phyloP scores from a whole-genome alignment of 176 grass and related monocot species.

The Neostapfia colusana region DNA sequence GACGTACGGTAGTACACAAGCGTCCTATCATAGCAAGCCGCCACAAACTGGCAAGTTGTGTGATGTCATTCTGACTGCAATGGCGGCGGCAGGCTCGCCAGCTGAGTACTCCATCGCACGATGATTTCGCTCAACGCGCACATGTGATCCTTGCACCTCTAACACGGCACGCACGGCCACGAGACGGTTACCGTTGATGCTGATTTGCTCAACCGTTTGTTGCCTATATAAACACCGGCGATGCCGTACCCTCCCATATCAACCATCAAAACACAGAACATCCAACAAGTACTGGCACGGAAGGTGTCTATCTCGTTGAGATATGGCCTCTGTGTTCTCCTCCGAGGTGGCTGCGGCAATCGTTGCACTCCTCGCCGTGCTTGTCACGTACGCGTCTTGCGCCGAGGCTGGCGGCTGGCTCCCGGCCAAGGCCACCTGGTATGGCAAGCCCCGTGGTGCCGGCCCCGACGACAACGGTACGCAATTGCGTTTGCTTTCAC shows the following conservation, averaged over 20 bases:
- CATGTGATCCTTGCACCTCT: not conserved
- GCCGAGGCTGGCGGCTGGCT: conserved; percentile 41
- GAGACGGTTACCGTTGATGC: conserved; percentile 1
- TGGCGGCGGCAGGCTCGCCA: too few species aligned
- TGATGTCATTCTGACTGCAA: too few species aligned
- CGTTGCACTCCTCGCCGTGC: conserved; percentile 3
- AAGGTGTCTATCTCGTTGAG: not conserved
- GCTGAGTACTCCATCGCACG: too few species aligned
- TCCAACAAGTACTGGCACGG: not conserved
- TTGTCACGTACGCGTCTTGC: not conserved
- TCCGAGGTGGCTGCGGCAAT: conserved; percentile 13
- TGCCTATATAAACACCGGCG: not conserved
- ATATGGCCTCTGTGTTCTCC: not conserved
- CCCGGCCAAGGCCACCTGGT: conserved; percentile 75
- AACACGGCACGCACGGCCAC: conserved; percentile 5
- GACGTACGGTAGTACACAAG: too few species aligned
- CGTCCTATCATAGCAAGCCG: too few species aligned
- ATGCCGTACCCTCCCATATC: not conserved
- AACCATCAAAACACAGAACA: not conserved
- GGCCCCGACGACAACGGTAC: conserved; percentile 73
- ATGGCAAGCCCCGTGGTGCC: conserved; percentile 62
- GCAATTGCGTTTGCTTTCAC: too few species aligned
- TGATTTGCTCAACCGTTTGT: not conserved
- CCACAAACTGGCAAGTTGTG: too few species aligned
- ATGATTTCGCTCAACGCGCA: too few species aligned